Evolutionary conservation across 805 yeast genomes (phyloP).

Genomic region (Starmera caribaea): DNA sequence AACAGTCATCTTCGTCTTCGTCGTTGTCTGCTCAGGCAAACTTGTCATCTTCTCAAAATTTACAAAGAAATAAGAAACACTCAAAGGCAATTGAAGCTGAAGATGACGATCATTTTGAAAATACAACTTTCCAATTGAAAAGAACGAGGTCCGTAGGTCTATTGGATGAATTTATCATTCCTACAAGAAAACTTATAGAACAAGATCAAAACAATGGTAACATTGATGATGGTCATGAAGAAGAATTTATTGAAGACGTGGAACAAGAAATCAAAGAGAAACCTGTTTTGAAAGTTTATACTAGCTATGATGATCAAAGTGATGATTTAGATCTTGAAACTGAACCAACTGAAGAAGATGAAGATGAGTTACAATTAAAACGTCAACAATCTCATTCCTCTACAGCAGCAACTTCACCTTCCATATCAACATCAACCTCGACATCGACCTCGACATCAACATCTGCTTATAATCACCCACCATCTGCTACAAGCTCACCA

Average conservation of each 20-base stretch:
- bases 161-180: slow-evolving; percentile 57
- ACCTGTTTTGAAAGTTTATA: background rate
- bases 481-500: slow-evolving; percentile 17
- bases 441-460: too few relatives aligned
- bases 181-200: slow-evolving; percentile 29
- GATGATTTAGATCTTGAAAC: slow-evolving; percentile 6
- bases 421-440: too few relatives aligned
- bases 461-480: slow-evolving; percentile 3
- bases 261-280: slow-evolving; percentile 8
- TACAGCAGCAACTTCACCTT: background rate
- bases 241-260: slow-evolving; percentile 15
- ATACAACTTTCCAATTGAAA: slow-evolving; percentile 63
- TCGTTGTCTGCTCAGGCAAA: too few relatives aligned
- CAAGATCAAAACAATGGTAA: slow-evolving; percentile 10
- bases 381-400: slow-evolving; percentile 43
- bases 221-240: slow-evolving; percentile 8
- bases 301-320: slow-evolving; percentile 3
- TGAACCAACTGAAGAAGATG: slow-evolving; percentile 11
- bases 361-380: slow-evolving; percentile 15
- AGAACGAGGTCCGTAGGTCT: slow-evolving; percentile 79
- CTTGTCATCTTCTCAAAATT: too few relatives aligned
- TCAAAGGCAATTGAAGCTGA: slow-evolving; percentile 51
- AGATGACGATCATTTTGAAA: slow-evolving; percentile 60
- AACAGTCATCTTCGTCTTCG: too few relatives aligned
- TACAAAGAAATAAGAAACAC: slow-evolving; percentile 6